A percentile compares a stretch with the other conserved stretches of the same genome.
These are phyloP conservation scores for Hanseniaspora clermontiae DNA, from an alignment of 805 yeast genomes.

Conservation along the genomic window DNA sequence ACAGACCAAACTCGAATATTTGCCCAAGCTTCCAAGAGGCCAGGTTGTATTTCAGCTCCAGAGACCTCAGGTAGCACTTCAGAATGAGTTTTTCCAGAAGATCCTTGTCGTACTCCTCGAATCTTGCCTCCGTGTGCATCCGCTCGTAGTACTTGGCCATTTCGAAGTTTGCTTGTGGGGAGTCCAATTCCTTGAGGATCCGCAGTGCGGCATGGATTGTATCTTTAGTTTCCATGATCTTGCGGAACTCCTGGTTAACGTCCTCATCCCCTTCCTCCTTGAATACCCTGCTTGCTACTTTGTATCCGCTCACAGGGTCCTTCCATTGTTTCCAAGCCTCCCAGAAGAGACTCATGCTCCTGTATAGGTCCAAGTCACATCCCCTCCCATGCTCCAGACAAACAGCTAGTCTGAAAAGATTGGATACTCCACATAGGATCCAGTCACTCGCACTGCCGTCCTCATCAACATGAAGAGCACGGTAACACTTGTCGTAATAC, in stretches of 20 bases:
- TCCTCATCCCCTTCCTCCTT: constrained; percentile 13
- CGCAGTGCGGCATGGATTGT: neutral
- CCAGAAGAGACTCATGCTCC: constrained; percentile 43
- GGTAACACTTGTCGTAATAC: constrained; percentile 36
- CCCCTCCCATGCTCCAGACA: constrained; percentile 59
- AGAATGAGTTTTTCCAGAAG: constrained; percentile 31
- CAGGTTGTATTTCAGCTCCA: constrained; percentile 46
- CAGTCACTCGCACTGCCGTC: constrained; percentile 4
- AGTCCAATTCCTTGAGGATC: constrained; percentile 30
- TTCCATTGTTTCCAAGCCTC: constrained; percentile 52
- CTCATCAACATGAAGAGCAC: constrained; percentile 31
- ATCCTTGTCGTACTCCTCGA: constrained; percentile 16
- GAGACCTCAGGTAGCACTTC: constrained; percentile 45
- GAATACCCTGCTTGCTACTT: constrained; percentile 39
- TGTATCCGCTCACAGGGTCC: constrained; percentile 53
- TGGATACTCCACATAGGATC: constrained; percentile 11
- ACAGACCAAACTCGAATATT: constrained; percentile 58
- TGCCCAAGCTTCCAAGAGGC: constrained; percentile 62
- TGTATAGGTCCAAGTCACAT: constrained; percentile 30
- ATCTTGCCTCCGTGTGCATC: constrained; percentile 18
- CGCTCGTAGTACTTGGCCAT: constrained; percentile 43
- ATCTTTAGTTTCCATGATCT: neutral
- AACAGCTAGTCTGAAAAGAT: constrained; percentile 49
- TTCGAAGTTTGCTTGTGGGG: constrained; percentile 48
- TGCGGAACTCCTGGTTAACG: neutral